phyloP scores from a whole-genome alignment of 148 eudicot genomes.

The Diospyros kaki region DNA sequence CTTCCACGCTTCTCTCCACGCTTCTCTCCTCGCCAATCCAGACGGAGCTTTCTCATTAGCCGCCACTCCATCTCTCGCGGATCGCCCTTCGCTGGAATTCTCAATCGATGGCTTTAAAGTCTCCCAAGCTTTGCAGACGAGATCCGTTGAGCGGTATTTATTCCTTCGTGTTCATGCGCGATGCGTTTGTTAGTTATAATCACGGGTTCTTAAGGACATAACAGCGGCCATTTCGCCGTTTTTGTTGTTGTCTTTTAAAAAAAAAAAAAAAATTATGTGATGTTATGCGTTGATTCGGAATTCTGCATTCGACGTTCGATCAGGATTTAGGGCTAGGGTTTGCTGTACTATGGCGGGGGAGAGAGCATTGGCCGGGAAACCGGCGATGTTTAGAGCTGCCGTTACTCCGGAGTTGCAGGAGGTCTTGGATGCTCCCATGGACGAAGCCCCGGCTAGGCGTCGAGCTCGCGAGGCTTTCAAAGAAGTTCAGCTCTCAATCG shows the following conservation, averaged over 20 bases:
- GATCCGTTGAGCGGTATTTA: background rate
- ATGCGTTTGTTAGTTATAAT: too few species aligned
- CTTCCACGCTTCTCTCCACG: too few species aligned
- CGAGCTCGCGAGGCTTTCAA: slow-evolving; percentile 90
- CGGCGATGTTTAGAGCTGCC: slow-evolving; percentile 40
- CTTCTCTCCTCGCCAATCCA: too few species aligned
- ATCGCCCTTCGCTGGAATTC: background rate
- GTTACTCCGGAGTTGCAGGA: slow-evolving; percentile 49
- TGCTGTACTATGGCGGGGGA: slow-evolving; percentile 9
- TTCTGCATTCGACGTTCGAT: background rate
- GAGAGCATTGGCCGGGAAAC: slow-evolving; percentile 12
- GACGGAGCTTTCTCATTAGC: too few species aligned
- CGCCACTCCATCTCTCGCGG: background rate
- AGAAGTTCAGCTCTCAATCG: slow-evolving; percentile 68
- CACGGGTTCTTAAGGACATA: too few species aligned
- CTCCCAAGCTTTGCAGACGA: slow-evolving; percentile 1
- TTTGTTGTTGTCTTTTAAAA: too few species aligned
- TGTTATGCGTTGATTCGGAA: background rate
- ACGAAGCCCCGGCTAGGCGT: slow-evolving; percentile 61
- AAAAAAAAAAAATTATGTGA: too few species aligned
- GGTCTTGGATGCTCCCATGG: slow-evolving; percentile 71
- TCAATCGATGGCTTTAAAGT: slow-evolving; percentile 4
- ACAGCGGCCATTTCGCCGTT: background rate
- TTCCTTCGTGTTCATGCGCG: too few species aligned
- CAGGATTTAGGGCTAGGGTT: slow-evolving; percentile 14